Evolutionary conservation across 495 filamentous ascomycete species (phyloP).

Genomic region (Xanthoparmelia taractica): DNA sequence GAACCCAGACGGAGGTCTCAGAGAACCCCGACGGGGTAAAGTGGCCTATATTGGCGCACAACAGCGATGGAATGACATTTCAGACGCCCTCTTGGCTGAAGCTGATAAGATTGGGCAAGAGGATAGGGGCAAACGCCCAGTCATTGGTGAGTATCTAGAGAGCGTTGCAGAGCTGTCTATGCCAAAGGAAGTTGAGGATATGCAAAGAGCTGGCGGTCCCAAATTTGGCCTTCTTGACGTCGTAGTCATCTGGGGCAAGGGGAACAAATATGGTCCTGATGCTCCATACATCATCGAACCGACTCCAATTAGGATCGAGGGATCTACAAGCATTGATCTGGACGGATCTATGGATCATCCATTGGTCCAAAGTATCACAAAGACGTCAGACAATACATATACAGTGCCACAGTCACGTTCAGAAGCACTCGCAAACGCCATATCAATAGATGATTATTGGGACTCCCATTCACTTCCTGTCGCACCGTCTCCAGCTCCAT

Average conservation of each 20-base stretch:
- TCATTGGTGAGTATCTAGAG: conserved; percentile 34
- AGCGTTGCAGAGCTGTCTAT: conserved; percentile 31
- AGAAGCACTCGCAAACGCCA: neutral
- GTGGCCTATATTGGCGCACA: conserved; percentile 14
- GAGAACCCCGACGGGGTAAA: conserved; percentile 7
- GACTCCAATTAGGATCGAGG: neutral
- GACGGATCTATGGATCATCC: neutral
- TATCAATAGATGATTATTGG: neutral
- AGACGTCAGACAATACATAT: neutral
- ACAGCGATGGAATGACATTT: conserved; percentile 33
- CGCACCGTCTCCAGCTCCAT: neutral
- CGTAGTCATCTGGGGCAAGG: conserved; percentile 31
- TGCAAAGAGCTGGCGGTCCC: conserved; percentile 27
- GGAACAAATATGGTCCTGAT: conserved; percentile 25
- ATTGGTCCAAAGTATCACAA: neutral
- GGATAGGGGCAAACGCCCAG: conserved; percentile 25
- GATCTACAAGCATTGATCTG: neutral
- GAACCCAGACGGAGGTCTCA: conserved; percentile 20
- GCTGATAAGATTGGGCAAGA: conserved; percentile 30
- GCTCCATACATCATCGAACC: conserved; percentile 25
- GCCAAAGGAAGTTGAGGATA: conserved; percentile 25
- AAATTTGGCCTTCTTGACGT: conserved; percentile 38
- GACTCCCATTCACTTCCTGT: neutral
- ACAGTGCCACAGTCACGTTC: neutral
- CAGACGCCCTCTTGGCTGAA: conserved; percentile 27